Base-by-base conservation (phyloP, 2,329 filamentous ascomycete genomes). In the Epichloe gansuensis region DNA sequence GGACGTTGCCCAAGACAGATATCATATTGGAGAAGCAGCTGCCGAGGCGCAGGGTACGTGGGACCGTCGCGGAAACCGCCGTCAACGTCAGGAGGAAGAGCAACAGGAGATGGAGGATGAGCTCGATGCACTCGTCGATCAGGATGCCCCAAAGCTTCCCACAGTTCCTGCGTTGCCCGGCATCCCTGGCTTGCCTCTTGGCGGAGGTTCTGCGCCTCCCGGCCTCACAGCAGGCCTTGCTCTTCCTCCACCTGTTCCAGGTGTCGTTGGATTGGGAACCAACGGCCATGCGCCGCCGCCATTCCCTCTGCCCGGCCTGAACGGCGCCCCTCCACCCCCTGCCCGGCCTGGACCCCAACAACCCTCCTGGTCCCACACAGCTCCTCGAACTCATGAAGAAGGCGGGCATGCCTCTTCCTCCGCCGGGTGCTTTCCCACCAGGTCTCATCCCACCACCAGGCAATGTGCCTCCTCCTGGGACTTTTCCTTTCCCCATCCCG, bases 21-120 rank as follows among this genome's bases (percentile, higher is more conserved):
- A 94, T 67, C 93, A 98, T 65, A 93, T 97, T 57, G 93, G 93
- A 48, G 91, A 96, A 69, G 83, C 88, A 7, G 91, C 90, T 0
- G 91, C 91, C 28, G 91, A 96, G 70, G 90, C 89, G 0, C 87
- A 93, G 66, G 93, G 93, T n/a, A 96, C 91, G 1, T 96, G 87
- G 81, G 90, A 91, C 64, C 82, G 88, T 34, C 83, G 87, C 41
- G 85, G 86, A 54, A 83, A 86, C 52, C 82, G 86, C 35, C 81
- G 84, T 47, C 85, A 93, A 67, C 80, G 86, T 60, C 86, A 90
- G 58, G 91, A 95, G 61, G 90, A 96, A 61, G 93, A 97, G 67
- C 90, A 96, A 64, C 88, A 91, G 64, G 91, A 97, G 67, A 76
- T 86, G 55, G 88, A 96, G 66, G 93, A 97, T 64, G 93, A 97